These are phyloP conservation scores for Penicillium parvum DNA, from an alignment of 495 filamentous ascomycete species.

Conservation along the genomic window DNA sequence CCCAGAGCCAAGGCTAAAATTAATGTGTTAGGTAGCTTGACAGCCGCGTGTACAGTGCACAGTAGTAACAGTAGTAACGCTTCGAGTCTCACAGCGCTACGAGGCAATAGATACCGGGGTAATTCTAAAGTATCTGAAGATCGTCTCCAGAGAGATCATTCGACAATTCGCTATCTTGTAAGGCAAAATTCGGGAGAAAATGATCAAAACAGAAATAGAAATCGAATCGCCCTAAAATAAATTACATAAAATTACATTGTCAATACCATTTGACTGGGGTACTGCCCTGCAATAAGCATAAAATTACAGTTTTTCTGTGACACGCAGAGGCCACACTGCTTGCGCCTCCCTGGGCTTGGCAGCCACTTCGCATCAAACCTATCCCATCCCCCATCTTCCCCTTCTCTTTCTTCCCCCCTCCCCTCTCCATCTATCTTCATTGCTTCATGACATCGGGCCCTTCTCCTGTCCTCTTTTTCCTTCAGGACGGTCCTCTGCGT, in stretches of 20 bases:
- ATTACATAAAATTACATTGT: not conserved
- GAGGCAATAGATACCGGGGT: slow-evolving; percentile 5
- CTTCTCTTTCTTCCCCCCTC: slow-evolving; percentile 3
- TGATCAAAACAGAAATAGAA: slow-evolving; percentile 2
- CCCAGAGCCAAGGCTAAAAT: too few relatives aligned
- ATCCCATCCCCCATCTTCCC: slow-evolving; percentile 14
- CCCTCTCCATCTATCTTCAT: slow-evolving; percentile 16
- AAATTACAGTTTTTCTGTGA: slow-evolving; percentile 27
- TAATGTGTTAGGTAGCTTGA: too few relatives aligned
- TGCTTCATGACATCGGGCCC: slow-evolving; percentile 13
- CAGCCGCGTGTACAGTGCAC: too few relatives aligned
- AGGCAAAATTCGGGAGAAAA: not conserved
- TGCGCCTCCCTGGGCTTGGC: slow-evolving; percentile 44
- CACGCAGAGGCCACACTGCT: slow-evolving; percentile 22
- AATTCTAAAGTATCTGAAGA: too few relatives aligned
- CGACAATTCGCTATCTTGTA: too few relatives aligned
- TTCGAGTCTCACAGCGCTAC: slow-evolving; percentile 5
- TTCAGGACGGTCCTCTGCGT: slow-evolving; percentile 29
- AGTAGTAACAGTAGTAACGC: too few relatives aligned
- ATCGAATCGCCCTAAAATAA: not conserved
- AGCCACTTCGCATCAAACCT: slow-evolving; percentile 33
- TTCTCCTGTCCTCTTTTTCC: slow-evolving; percentile 23
- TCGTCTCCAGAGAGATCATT: too few relatives aligned
- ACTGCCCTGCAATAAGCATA: too few relatives aligned
- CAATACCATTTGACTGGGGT: too few relatives aligned